These are phyloP conservation scores for Terana coerulea DNA, from an alignment of 768 basidiomycete genomes.

Conservation along the genomic window DNA sequence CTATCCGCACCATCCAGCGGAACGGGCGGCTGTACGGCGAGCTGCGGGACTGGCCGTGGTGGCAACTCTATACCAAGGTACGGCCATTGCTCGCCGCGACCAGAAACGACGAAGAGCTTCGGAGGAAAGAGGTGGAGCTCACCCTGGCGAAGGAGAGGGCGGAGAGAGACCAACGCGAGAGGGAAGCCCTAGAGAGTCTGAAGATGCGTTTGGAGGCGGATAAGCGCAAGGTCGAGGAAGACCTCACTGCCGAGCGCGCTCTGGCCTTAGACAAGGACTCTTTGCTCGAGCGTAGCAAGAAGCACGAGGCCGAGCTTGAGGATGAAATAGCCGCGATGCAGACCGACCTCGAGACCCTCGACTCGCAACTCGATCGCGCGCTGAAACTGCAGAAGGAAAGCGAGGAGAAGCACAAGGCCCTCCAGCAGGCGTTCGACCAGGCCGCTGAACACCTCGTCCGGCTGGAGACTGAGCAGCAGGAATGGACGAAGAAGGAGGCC, in stretches of 20 bases:
- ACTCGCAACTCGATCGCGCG: slow-evolving; percentile 81
- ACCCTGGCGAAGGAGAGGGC: slow-evolving; percentile 77
- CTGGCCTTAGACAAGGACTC: slow-evolving; percentile 81
- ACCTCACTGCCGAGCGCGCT: slow-evolving; percentile 77
- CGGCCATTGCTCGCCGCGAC: slow-evolving; percentile 92
- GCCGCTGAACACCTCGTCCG: slow-evolving; percentile 84
- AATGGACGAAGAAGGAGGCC: slow-evolving; percentile 59
- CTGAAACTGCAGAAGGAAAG: slow-evolving; percentile 73
- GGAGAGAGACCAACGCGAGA: slow-evolving; percentile 81
- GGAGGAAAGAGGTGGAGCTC: slow-evolving; percentile 83
- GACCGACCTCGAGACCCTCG: slow-evolving; percentile 76
- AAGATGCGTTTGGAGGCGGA: slow-evolving; percentile 82
- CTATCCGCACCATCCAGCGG: slow-evolving; percentile 88
- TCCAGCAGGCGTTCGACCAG: slow-evolving; percentile 73
- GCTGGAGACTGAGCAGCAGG: slow-evolving; percentile 72
- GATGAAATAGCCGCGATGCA: slow-evolving; percentile 82
- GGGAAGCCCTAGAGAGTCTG: slow-evolving; percentile 70
- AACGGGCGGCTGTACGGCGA: slow-evolving; percentile 92
- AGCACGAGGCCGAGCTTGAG: slow-evolving; percentile 78
- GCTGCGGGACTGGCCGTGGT: slow-evolving; percentile 97
- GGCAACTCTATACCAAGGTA: slow-evolving; percentile 97
- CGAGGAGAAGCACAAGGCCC: slow-evolving; percentile 71
- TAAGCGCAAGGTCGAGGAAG: slow-evolving; percentile 77
- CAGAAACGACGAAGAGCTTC: slow-evolving; percentile 86
- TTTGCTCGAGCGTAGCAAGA: slow-evolving; percentile 78